phyloP scores from a whole-genome alignment of 495 filamentous ascomycete species.

The Tuber umbilicatum region DNA sequence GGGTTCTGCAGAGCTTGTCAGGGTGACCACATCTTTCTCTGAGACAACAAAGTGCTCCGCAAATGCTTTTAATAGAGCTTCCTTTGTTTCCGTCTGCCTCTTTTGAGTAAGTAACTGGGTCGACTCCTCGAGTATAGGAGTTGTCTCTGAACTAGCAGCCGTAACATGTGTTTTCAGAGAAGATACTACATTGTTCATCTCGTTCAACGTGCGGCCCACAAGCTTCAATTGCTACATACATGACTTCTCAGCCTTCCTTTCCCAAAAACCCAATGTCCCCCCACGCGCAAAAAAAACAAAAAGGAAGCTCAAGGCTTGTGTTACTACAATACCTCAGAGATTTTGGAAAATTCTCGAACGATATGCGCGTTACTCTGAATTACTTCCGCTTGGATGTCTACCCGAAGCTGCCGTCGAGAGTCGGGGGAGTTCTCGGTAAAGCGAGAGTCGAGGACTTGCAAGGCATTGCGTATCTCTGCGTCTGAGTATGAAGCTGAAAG shows the following conservation, averaged over 20 bases:
- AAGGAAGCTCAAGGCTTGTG: not conserved
- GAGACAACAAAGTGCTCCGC: slow-evolving; percentile 76
- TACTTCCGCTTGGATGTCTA: slow-evolving; percentile 87
- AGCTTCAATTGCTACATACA: slow-evolving; percentile 68
- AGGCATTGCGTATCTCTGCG: slow-evolving; percentile 79
- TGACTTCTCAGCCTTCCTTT: slow-evolving; percentile 25
- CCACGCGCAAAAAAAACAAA: slow-evolving; percentile 1
- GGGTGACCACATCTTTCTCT: slow-evolving; percentile 62
- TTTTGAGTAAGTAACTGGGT: slow-evolving; percentile 66
- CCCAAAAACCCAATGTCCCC: slow-evolving; percentile 17
- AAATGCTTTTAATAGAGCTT: slow-evolving; percentile 74
- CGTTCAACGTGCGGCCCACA: slow-evolving; percentile 71
- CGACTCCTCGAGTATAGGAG: slow-evolving; percentile 71
- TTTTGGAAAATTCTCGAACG: slow-evolving; percentile 79
- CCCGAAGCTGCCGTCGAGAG: slow-evolving; percentile 67
- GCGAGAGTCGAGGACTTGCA: slow-evolving; percentile 66
- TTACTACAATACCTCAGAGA: slow-evolving; percentile 64
- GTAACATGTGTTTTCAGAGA: slow-evolving; percentile 73
- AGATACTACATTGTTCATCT: slow-evolving; percentile 70
- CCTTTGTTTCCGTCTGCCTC: slow-evolving; percentile 74
- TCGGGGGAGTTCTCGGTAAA: slow-evolving; percentile 69
- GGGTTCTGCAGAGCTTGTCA: slow-evolving; percentile 70
- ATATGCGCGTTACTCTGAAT: slow-evolving; percentile 90
- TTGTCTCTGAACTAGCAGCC: slow-evolving; percentile 66
- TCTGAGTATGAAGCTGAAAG: slow-evolving; percentile 90